Evolutionary conservation across 148 eudicot species (phyloP), one percentile per base, ranked within the genome.

Genomic region (Pharnaceum exiguum): DNA sequence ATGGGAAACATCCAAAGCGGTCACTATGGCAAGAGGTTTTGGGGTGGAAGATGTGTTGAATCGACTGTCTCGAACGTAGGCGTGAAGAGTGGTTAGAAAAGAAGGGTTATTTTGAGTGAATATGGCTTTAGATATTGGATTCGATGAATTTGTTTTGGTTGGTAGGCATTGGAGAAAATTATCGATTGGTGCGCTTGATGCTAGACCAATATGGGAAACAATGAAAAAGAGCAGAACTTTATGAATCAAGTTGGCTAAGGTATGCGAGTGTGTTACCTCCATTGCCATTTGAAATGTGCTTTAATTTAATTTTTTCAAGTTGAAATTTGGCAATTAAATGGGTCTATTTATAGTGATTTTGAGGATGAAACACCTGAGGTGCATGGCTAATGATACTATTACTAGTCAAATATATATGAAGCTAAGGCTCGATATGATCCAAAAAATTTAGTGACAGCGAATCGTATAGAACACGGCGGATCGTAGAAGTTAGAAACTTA

Each of bases 161-260:
- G 68, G 73, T 9, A 69, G 62, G 15, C 73, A 69, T 28, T 55
- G 57, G 19, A 69, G 26, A 19, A 69, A 69, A 47, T 38, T 48
- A 13, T 62, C 62, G 7, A 69, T 29, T 10, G 57, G 22, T 12
- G 73, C 55, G 50, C 39, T 54, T 26, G 38, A 49, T 3, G 39
- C 37, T 7, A n/a, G n/a, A n/a, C 10, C 23, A n/a, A 13, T 21
- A 12, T 47, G 48, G 10, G 31, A 32, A 45, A 59, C 29, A 21
- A 30, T 5, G 7, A 32, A 32, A 7, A 59, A 32, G 17, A 46
- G 24, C 0, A 46, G 23, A 23, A 19, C 2, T 11, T 12, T 2
- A 10, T 17, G 7, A 17, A 18, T 10, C 2, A 5, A 4, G 52
- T 15, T 25, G 12, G 12, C 30, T 23, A 9, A 24, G 26, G 24